Percentiles rank a stretch among this genome's conserved stretches.
These are phyloP conservation scores for Hippophae rhamnoides DNA, from an alignment of 306 rosid species.

Conservation along the genomic window DNA sequence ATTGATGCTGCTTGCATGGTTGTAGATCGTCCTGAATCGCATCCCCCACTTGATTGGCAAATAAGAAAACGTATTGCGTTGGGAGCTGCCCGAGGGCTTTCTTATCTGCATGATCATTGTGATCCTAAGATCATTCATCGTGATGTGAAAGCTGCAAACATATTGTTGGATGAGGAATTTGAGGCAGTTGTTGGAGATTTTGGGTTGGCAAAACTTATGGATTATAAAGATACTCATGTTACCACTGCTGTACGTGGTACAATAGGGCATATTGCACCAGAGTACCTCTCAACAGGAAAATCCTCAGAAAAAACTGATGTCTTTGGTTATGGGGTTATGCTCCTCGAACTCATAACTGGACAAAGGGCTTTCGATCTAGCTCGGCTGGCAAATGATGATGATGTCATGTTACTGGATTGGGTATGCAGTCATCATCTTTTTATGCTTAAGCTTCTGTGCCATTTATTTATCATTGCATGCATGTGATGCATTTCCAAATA, in stretches of 20 bases:
- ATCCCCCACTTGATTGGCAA: constrained; percentile 62
- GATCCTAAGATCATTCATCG: constrained; percentile 94
- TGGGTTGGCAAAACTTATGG: constrained; percentile 90
- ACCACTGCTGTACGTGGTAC: constrained; percentile 94
- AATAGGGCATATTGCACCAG: constrained; percentile 91
- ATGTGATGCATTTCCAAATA: too few relatives aligned
- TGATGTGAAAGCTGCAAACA: constrained; percentile 92
- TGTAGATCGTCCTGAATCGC: constrained; percentile 54
- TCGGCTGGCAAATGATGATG: constrained; percentile 78
- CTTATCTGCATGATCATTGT: constrained; percentile 94
- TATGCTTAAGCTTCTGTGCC: not conserved
- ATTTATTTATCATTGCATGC: too few relatives aligned
- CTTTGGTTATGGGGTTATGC: constrained; percentile 98
- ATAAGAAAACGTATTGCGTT: constrained; percentile 54
- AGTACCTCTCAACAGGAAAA: constrained; percentile 88
- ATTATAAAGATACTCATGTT: constrained; percentile 87
- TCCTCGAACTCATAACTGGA: constrained; percentile 93
- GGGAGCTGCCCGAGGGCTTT: constrained; percentile 88
- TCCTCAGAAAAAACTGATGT: constrained; percentile 92
- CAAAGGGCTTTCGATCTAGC: constrained; percentile 97
- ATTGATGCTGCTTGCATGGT: constrained; percentile 1
- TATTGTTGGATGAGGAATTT: constrained; percentile 82
- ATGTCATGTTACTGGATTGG: constrained; percentile 91
- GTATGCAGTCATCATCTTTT: constrained; percentile 31
- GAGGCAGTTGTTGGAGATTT: constrained; percentile 96